Conservation (phyloP, 1,139 yeast genomes). For the Candida sp. region DNA sequence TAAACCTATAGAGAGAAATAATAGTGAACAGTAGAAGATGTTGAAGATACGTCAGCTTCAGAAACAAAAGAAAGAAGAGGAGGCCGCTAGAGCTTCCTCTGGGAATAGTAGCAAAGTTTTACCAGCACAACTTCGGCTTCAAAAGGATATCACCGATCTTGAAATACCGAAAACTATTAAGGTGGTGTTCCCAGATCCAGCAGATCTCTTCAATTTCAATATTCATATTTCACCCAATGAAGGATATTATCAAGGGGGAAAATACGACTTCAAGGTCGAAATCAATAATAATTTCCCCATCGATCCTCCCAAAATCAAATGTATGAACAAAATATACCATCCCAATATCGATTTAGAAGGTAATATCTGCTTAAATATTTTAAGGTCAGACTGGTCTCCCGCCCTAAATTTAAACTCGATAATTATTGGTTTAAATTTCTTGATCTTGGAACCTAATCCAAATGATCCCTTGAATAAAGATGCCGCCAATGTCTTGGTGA, state of each 20-base stretch:
- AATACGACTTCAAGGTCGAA: slow-evolving; percentile 60
- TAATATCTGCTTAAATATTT: slow-evolving; percentile 84
- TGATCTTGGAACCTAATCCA: slow-evolving; percentile 88
- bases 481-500: slow-evolving; percentile 75
- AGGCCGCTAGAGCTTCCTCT: slow-evolving; percentile 12
- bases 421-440: slow-evolving; percentile 79
- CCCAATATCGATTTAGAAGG: slow-evolving; percentile 93
- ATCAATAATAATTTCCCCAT: slow-evolving; percentile 81
- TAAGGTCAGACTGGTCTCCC: slow-evolving; percentile 97
- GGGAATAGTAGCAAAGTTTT: slow-evolving; percentile 22
- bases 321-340: slow-evolving; percentile 74
- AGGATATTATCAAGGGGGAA: slow-evolving; percentile 74
- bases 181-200: slow-evolving; percentile 53
- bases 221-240: slow-evolving; percentile 69
- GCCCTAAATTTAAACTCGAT: slow-evolving; percentile 80
- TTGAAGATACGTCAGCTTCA: slow-evolving; percentile 59
- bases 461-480: slow-evolving; percentile 89
- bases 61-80: slow-evolving; percentile 46
- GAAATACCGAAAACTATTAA: slow-evolving; percentile 65
- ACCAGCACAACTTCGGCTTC: slow-evolving; percentile 54
- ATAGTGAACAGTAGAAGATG: slow-evolving; percentile 13
- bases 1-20: too few species aligned
- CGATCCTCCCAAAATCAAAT: slow-evolving; percentile 85
- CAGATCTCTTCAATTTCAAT: slow-evolving; percentile 58
- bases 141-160: slow-evolving; percentile 66